Conservation (phyloP, 495 filamentous ascomycete species). For the Lophiostoma macrostomum region DNA sequence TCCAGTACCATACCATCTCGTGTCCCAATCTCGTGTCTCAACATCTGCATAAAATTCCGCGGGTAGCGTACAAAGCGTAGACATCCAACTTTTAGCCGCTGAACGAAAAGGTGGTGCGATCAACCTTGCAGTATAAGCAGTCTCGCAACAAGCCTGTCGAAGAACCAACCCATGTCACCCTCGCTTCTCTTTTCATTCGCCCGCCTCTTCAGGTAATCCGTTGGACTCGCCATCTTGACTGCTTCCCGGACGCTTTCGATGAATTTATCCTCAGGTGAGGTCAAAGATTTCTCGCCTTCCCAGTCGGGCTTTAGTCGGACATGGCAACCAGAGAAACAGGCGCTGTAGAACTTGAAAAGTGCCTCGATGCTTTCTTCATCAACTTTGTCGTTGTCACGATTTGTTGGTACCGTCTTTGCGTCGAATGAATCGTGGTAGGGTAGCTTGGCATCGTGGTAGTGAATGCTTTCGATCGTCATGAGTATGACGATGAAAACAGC, state of each 20-base stretch:
- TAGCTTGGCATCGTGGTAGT: conserved; percentile 34
- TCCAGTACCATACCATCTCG: no score
- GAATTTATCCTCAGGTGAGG: conserved; percentile 21
- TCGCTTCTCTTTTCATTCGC: conserved; percentile 12
- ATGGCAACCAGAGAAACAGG: conserved; percentile 33
- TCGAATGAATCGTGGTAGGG: conserved; percentile 26
- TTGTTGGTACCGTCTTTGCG: neutral
- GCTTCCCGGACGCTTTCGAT: conserved; percentile 24
- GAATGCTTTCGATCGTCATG: conserved; percentile 33
- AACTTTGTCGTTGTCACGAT: conserved; percentile 1
- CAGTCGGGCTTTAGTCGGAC: conserved; percentile 16
- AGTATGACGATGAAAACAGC: conserved; percentile 24
- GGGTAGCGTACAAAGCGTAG: no score
- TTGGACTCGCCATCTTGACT: conserved; percentile 12
- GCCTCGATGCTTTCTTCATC: conserved; percentile 26
- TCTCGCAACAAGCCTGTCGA: conserved; percentile 32
- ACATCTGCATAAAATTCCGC: no score
- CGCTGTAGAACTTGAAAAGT: conserved; percentile 22
- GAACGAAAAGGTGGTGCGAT: neutral
- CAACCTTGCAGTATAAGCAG: conserved; percentile 16
- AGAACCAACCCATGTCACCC: conserved; percentile 30
- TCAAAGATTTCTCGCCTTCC: conserved; percentile 14
- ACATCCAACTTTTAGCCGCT: no score
- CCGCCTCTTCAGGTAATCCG: conserved; percentile 20
- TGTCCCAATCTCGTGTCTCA: no score